Evolutionary conservation across 306 rosid genomes (phyloP).

Genomic region (Vicia faba): DNA sequence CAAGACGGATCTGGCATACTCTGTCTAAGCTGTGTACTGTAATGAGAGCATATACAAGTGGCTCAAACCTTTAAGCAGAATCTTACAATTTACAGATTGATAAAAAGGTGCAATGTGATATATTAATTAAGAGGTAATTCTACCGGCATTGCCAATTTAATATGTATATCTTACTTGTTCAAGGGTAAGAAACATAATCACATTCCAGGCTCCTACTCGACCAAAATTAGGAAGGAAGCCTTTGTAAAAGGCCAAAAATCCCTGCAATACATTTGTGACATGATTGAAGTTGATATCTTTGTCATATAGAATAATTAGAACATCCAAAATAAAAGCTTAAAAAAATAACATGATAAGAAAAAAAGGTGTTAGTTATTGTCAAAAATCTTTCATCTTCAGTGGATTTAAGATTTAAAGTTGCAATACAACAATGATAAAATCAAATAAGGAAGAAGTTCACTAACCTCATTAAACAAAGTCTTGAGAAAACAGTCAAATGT

Average conservation of each 20-base stretch:
- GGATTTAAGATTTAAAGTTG: conserved; percentile 28
- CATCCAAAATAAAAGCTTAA: conserved; percentile 18
- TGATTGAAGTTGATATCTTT: conserved; percentile 26
- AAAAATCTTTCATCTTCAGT: conserved; percentile 3
- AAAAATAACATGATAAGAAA: conserved; percentile 12
- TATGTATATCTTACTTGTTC: conserved; percentile 75
- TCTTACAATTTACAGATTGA: not conserved
- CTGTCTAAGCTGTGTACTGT: not conserved
- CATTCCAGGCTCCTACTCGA: conserved; percentile 91
- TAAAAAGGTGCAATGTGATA: not conserved
- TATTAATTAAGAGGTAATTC: conserved; percentile 22
- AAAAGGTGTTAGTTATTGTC: not conserved
- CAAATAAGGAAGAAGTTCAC: conserved; percentile 39
- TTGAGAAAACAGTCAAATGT: conserved; percentile 88
- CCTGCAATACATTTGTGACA: conserved; percentile 60
- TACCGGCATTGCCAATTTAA: conserved; percentile 4
- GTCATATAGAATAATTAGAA: conserved; percentile 4
- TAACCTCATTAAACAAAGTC: conserved; percentile 82
- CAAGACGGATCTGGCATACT: conserved; percentile 14
- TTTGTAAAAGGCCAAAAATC: conserved; percentile 88
- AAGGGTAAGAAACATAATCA: conserved; percentile 77
- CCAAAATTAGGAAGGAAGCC: conserved; percentile 88
- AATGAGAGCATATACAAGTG: conserved; percentile 13
- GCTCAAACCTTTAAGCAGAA: conserved; percentile 17
- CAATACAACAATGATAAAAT: conserved; percentile 28